These are phyloP conservation scores for Ceratorhiza oryzae-sativae DNA, from an alignment of 1,284 basidiomycete species.

Conservation along the genomic window DNA sequence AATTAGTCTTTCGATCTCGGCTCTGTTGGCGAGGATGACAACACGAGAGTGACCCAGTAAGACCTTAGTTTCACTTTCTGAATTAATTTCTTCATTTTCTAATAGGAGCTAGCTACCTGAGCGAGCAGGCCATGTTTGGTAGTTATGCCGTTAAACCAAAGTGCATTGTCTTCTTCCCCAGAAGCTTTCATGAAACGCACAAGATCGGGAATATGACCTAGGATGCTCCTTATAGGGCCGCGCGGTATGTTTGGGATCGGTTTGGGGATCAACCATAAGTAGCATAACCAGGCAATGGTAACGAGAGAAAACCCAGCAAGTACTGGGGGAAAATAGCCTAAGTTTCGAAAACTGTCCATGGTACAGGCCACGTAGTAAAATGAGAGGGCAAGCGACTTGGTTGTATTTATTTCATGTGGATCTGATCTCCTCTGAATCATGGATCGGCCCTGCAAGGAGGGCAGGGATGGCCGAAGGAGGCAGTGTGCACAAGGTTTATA, in stretches of 20 bases:
- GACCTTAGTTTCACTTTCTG: no score
- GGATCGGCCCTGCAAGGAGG: no score
- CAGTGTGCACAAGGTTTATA: no score
- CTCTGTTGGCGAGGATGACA: conserved; percentile 12
- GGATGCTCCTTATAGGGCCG: conserved; percentile 10
- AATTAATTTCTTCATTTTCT: no score
- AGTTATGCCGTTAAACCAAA: background rate
- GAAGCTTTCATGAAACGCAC: background rate
- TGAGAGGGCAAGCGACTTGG: no score
- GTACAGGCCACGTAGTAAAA: background rate
- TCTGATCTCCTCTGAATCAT: no score
- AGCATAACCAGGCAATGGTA: background rate
- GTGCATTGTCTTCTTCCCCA: background rate
- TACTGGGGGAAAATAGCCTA: background rate
- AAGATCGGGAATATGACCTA: conserved; percentile 20
- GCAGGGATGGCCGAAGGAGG: no score
- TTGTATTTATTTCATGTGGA: no score
- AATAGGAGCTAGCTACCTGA: conserved; percentile 9
- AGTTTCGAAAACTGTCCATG: background rate
- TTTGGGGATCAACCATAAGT: conserved; percentile 23
- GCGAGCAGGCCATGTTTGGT: conserved; percentile 8
- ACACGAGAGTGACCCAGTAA: background rate
- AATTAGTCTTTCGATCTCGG: conserved; percentile 17
- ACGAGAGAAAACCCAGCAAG: conserved; percentile 1
- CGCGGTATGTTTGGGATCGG: conserved; percentile 19